phyloP scores from a whole-genome alignment of 2,329 filamentous ascomycete genomes.

The Sarocladium brachiariae region DNA sequence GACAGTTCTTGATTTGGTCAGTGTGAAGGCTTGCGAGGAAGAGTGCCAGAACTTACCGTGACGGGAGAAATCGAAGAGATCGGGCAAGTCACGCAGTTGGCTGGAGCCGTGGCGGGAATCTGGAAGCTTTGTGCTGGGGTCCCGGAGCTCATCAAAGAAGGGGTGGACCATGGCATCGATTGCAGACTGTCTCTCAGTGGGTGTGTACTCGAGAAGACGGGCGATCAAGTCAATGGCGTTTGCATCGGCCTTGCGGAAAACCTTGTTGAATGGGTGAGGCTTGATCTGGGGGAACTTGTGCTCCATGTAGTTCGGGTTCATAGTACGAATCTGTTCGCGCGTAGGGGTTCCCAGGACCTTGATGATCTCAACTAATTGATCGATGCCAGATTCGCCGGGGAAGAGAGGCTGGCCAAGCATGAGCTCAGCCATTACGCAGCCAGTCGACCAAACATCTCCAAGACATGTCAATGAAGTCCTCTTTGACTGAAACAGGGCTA shows the following conservation, averaged over 20 bases:
- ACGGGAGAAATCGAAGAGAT: constrained; percentile 85
- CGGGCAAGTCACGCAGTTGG: constrained; percentile 72
- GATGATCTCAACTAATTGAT: constrained; percentile 98
- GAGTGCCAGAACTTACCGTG: constrained; percentile 62
- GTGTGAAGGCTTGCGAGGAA: constrained; percentile 10
- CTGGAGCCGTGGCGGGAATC: constrained; percentile 88
- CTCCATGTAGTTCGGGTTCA: constrained; percentile 99
- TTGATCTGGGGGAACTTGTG: constrained; percentile 99
- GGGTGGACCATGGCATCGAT: constrained; percentile 97
- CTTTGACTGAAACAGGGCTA: constrained; percentile 1
- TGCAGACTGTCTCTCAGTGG: constrained; percentile 86
- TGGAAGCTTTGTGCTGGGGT: constrained; percentile 83
- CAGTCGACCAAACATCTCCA: constrained; percentile 96
- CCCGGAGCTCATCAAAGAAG: constrained; percentile 95
- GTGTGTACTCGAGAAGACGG: constrained; percentile 90
- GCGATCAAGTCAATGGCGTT: constrained; percentile 95
- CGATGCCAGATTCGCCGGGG: constrained; percentile 96
- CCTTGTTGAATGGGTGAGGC: constrained; percentile 97
- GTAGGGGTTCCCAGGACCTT: constrained; percentile 97
- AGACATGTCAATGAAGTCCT: constrained; percentile 37
- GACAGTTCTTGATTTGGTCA: constrained; percentile 67
- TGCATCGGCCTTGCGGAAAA: constrained; percentile 91
- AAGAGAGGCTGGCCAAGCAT: constrained; percentile 98
- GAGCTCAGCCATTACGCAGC: constrained; percentile 97
- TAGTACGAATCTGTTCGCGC: constrained; percentile 95